Percentiles rank a stretch among this genome's conserved stretches.
Evolutionary conservation across 2,329 filamentous ascomycete species (phyloP).

Genomic region (Myriosclerotinia scirpicola): DNA sequence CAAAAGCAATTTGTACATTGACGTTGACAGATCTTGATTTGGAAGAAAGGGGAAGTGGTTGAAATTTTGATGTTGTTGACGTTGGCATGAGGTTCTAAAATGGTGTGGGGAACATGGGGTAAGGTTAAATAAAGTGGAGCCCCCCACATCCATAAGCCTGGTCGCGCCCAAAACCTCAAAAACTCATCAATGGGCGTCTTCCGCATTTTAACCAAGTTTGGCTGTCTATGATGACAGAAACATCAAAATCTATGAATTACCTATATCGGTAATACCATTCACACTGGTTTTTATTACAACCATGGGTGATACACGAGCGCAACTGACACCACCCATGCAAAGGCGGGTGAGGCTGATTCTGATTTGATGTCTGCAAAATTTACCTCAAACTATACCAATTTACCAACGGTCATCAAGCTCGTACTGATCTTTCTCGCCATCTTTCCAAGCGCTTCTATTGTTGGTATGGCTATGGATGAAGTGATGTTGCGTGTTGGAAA

Average conservation of each 20-base stretch:
- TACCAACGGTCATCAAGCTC: constrained; percentile 65
- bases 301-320: too few relatives aligned
- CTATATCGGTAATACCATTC: too few relatives aligned
- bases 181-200: too few relatives aligned
- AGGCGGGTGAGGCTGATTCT: neutral
- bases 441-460: constrained; percentile 79
- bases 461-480: constrained; percentile 84
- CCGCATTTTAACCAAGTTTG: too few relatives aligned
- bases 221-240: too few relatives aligned
- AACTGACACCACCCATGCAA: neutral
- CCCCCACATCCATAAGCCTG: too few relatives aligned
- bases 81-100: neutral
- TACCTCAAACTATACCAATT: constrained; percentile 62
- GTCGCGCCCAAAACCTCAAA: too few relatives aligned
- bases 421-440: constrained; percentile 90
- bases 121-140: too few relatives aligned
- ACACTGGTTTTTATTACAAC: too few relatives aligned
- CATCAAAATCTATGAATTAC: too few relatives aligned
- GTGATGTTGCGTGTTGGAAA: constrained; percentile 77
- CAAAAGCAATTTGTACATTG: neutral
- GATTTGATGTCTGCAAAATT: constrained; percentile 57
- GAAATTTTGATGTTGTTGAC: neutral
- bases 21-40: neutral
- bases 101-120: too few relatives aligned
- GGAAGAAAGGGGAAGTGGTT: neutral